Evolutionary conservation across 371 early-diverging fungal species (phyloP).

Genomic region (Mucor ambiguus): DNA sequence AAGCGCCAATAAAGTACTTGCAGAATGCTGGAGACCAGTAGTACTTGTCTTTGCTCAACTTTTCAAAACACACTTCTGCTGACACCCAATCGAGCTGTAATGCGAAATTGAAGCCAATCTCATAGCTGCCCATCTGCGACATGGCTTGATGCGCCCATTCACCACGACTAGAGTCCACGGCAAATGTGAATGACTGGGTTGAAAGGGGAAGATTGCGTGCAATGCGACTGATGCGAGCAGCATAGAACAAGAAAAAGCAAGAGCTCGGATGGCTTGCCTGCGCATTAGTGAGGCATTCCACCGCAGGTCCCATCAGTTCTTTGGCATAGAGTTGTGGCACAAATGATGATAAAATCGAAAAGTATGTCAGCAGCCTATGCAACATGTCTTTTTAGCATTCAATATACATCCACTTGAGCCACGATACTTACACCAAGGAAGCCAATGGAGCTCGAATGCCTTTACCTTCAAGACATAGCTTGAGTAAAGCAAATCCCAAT

Average conservation of each 20-base stretch:
- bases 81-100: slow-evolving; percentile 48
- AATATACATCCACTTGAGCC: background rate
- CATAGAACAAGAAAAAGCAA: slow-evolving; percentile 53
- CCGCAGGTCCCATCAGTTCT: slow-evolving; percentile 33
- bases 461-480: slow-evolving; percentile 47
- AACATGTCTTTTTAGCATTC: background rate
- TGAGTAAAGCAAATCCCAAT: slow-evolving; percentile 56
- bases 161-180: slow-evolving; percentile 21
- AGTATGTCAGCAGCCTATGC: slow-evolving; percentile 30
- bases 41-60: slow-evolving; percentile 36
- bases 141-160: slow-evolving; percentile 33
- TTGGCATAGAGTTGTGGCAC: slow-evolving; percentile 26
- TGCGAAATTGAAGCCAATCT: slow-evolving; percentile 49
- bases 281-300: slow-evolving; percentile 48
- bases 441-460: slow-evolving; percentile 55
- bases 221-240: slow-evolving; percentile 47
- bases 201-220: slow-evolving; percentile 28
- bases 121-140: slow-evolving; percentile 39
- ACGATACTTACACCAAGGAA: slow-evolving; percentile 42
- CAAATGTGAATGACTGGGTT: slow-evolving; percentile 29
- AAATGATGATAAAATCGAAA: slow-evolving; percentile 21
- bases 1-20: slow-evolving; percentile 49
- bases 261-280: slow-evolving; percentile 48
- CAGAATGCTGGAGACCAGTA: slow-evolving; percentile 53
- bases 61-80: slow-evolving; percentile 41